Conservation (phyloP, 306 rosid species). For the Medicago ruthenica region DNA sequence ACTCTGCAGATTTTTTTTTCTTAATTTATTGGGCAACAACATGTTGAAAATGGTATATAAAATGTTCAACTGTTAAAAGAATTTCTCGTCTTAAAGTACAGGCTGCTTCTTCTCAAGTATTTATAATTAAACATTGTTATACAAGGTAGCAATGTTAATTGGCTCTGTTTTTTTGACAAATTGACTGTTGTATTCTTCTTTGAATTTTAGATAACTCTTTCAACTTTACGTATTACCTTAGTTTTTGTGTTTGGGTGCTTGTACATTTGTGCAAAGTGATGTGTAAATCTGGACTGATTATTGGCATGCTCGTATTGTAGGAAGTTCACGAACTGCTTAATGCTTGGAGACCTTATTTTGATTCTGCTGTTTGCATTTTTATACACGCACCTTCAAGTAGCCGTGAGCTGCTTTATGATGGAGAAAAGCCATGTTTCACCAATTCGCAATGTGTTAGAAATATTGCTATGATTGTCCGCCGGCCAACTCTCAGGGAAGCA, state of each 20-base stretch:
- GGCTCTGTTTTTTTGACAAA: slow-evolving; percentile 4
- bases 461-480: slow-evolving; percentile 72
- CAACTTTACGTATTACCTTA: slow-evolving; percentile 25
- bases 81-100: neutral
- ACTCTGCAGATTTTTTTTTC: neutral
- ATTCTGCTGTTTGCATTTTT: slow-evolving; percentile 74
- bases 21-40: neutral
- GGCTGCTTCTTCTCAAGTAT: slow-evolving; percentile 21
- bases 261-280: neutral
- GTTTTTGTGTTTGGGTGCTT: slow-evolving; percentile 19
- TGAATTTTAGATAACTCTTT: slow-evolving; percentile 30
- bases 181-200: slow-evolving; percentile 27
- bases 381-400: slow-evolving; percentile 85
- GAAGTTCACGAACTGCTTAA: slow-evolving; percentile 90
- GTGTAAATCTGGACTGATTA: slow-evolving; percentile 41
- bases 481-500: slow-evolving; percentile 93
- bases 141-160: neutral
- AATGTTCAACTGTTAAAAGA: neutral
- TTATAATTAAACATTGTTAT: slow-evolving; percentile 10
- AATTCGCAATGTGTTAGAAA: slow-evolving; percentile 58
- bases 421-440: slow-evolving; percentile 72
- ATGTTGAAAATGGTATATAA: slow-evolving; percentile 1
- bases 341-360: slow-evolving; percentile 84
- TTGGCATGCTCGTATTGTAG: slow-evolving; percentile 50
- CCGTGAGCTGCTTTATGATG: slow-evolving; percentile 79